Base-by-base conservation (phyloP, 805 yeast genomes). In the Starmerella khaoyaiensis region DNA sequence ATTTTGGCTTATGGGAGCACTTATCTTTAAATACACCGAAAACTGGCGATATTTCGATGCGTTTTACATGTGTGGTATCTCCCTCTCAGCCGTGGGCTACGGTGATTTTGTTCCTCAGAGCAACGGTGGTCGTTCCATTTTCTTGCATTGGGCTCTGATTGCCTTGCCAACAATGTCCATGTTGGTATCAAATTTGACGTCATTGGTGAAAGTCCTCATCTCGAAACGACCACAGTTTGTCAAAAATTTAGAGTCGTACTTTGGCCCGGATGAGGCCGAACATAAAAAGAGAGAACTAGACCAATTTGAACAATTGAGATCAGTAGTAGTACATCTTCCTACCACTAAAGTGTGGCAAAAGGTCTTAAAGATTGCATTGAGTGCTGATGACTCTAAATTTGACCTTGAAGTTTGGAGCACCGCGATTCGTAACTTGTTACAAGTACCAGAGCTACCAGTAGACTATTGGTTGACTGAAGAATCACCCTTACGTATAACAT, bases 101-200 rank as follows among this genome's bases (percentile, higher is more conserved):
- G 95, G 94, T 21, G 84, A 76, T 51, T 74, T 63, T 47, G 63
- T 72, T 1, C 93, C 94, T 1, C 39, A 34, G 1, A 57, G 75
- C 0, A 58, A 74, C 1, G 76, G 79, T 5, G 93, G 93, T 1
- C 60, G 78, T 28, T 69, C 77, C 1, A 72, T 82, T 47, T 83
- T 83, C 49, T 72, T 80, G 6, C 58, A 73, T 8, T 84, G 94
- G 94, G 78, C 84, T 0, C 54, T 84, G 16, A 62, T 74, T 5
- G 93, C 94, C 0, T 76, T 84, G 17, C 95, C 95, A 1, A 62
- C 82, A 35, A 82, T 83, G 93, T 79, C 94, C 1, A 36, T 44
- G 3, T 37, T 46, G 1, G 46, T 47, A 1, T 48, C 52, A 5
- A 39, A 45, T 19, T 23, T 48, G 11, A 25, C 31, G 15, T 28